Conservation (phyloP, 192 early-diverging fungal species). For the Rhizophagus prolifer region DNA sequence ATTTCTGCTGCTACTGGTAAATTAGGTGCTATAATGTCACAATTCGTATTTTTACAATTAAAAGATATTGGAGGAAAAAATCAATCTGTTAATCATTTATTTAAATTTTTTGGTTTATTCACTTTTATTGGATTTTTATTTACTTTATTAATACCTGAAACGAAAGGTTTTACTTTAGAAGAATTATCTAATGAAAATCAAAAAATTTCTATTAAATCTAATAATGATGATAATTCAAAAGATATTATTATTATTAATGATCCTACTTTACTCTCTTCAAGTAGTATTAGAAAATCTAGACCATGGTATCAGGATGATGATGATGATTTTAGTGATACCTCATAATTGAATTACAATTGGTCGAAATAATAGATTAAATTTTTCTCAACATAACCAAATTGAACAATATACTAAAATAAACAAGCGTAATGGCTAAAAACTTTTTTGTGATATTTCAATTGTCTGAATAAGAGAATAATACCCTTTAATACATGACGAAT, state of each 20-base stretch:
- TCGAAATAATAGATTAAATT: too few species aligned
- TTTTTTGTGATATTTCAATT: too few species aligned
- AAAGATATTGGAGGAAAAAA: slow-evolving; percentile 71
- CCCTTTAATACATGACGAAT: too few species aligned
- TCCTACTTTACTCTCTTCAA: neutral
- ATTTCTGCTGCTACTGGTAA: slow-evolving; percentile 81
- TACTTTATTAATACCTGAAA: slow-evolving; percentile 75
- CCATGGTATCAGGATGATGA: neutral
- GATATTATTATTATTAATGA: neutral
- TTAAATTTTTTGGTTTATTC: slow-evolving; percentile 73
- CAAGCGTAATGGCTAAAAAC: too few species aligned
- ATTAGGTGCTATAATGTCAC: slow-evolving; percentile 73
- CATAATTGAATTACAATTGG: too few species aligned
- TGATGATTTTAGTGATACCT: neutral
- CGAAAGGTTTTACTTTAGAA: slow-evolving; percentile 75
- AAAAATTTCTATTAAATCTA: slow-evolving; percentile 18
- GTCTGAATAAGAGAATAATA: too few species aligned
- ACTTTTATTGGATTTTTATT: slow-evolving; percentile 70
- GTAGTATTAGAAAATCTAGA: neutral
- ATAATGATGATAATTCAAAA: neutral
- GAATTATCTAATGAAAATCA: slow-evolving; percentile 58
- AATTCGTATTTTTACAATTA: slow-evolving; percentile 68
- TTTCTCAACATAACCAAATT: too few species aligned
- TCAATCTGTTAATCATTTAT: slow-evolving; percentile 56
- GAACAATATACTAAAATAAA: too few species aligned